Base-by-base conservation (phyloP, 2,329 filamentous ascomycete species). In the Fusarium secorum region DNA sequence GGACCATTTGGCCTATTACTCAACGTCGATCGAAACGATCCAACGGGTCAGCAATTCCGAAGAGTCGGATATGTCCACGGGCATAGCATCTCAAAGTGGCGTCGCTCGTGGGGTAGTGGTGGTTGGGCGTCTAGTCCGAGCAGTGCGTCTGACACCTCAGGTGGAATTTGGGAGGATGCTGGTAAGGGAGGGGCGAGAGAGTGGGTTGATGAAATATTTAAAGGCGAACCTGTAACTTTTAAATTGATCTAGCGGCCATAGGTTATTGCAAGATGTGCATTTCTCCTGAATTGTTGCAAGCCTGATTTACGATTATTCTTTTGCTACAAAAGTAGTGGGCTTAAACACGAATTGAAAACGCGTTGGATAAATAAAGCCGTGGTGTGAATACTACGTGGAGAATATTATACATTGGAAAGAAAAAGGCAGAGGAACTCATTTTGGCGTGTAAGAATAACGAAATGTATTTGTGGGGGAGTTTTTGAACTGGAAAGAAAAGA, bases 341-440 rank as follows among this genome's bases (percentile, higher is more conserved):
- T 4, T 7, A 13, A 20, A 17, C 6, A n/a, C 4, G 4, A 6
- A 17, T 10, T 30, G 20, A 15, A 20, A 28, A 2, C 8, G 9
- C 8, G 5, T 10, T 3, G 2, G 9, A 46, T 5, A 8, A 30
- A 15, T 4, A 11, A 17, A 28, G 14, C 10, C 4, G 18, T 55
- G 59, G 38, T 59, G 42, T 32, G 66, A 51, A 1, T n/a, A 53
- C 11, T 68, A 51, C 5, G 68, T 20, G 10, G 28, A 68, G 1
- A 54, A 42, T 14, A 68, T 42, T 3, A 22, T 46, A 3, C 17
- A 68, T 24, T 46, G 18, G n/a, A 59, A 54, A 8, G 18, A 24
- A 54, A 54, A 8, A 4, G 10, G 24, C 3, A 45, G 48, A 24
- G 38, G 33, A 4, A 53, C 24, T 2, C 33, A 46, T 15, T 68